Evolutionary conservation across 495 filamentous ascomycete genomes (phyloP), one percentile per base, ranked within the genome.

Genomic region (Xylaria intraflava): DNA sequence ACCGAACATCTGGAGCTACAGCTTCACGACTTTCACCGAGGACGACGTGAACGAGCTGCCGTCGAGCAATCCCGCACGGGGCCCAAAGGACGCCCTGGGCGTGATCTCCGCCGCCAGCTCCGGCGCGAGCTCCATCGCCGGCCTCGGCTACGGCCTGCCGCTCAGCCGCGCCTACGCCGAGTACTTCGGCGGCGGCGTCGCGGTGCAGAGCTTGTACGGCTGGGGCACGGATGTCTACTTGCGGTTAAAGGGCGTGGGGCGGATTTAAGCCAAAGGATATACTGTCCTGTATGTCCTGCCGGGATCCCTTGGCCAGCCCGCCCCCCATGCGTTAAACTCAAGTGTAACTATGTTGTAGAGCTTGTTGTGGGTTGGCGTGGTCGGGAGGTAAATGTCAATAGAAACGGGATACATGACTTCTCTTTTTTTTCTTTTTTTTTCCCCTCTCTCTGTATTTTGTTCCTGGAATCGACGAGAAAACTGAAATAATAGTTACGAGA

Each of bases 151-250:
- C 70, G 93, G 93, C 11, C 61, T 98, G 53, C 93, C 93, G 35
- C 69, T 98, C 33, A 89, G 90, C 46, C 79, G 93, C 58, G 92
- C 93, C 0, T 98, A 98, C 71, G 93, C 93, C 0, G 91, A 98
- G 72, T 96, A 97, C 64, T 98, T 98, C 76, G 93, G 93, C 2
- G 93, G 93, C 1, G 89, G 92, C n/a, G 90, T 98, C 57, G 82
- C 81, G 7, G 84, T 98, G 52, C 93, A 97, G 77, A 96, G 89
- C 62, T 65, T 96, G 30, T 95, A 87, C 77, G 93, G 93, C 12
- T 98, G 93, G 93, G 93, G 93, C 2, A 78, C 76, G 22, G 78
- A 78, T 49, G 75, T 78, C 2, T 78, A 78, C 58, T 43, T 78
- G 84, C 85, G 48, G 81, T 64, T 98, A 60, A 88, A 89, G 66